These are phyloP conservation scores for Schrenkiella parvula DNA, from an alignment of 345 rosid genomes.

Conservation along the genomic window DNA sequence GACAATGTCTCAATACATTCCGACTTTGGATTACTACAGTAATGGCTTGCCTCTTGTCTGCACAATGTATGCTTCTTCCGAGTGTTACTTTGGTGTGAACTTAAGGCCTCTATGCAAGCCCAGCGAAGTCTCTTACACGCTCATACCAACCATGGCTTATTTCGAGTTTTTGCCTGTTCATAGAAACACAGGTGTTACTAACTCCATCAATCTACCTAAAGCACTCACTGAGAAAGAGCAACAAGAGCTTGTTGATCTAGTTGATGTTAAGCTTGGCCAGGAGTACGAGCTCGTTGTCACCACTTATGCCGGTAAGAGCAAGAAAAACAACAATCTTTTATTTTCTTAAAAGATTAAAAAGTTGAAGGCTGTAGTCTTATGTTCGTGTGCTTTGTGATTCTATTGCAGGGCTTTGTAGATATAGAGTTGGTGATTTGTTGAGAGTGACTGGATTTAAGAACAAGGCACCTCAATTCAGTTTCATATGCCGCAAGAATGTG, in stretches of 20 bases:
- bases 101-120: constrained; percentile 80
- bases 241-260: constrained; percentile 79
- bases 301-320: constrained; percentile 73
- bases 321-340: background rate
- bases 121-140: constrained; percentile 84
- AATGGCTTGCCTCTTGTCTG: constrained; percentile 87
- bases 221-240: constrained; percentile 77
- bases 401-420: constrained; percentile 70
- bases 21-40: constrained; percentile 87
- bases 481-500: constrained; percentile 94
- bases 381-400: background rate
- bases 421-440: constrained; percentile 88
- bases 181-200: constrained; percentile 56
- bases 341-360: too few species aligned
- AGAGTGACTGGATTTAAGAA: constrained; percentile 94
- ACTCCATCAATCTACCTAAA: constrained; percentile 58
- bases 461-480: constrained; percentile 92
- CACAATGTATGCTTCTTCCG: constrained; percentile 98
- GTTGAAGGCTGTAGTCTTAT: background rate
- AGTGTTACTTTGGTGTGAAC: constrained; percentile 94
- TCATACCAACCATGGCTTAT: constrained; percentile 91
- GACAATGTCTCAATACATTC: constrained; percentile 97
- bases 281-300: constrained; percentile 98
- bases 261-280: constrained; percentile 86
- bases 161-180: constrained; percentile 88